Evolutionary conservation across 768 basidiomycete species (phyloP).

Genomic region (Tylopilus subfusipes): DNA sequence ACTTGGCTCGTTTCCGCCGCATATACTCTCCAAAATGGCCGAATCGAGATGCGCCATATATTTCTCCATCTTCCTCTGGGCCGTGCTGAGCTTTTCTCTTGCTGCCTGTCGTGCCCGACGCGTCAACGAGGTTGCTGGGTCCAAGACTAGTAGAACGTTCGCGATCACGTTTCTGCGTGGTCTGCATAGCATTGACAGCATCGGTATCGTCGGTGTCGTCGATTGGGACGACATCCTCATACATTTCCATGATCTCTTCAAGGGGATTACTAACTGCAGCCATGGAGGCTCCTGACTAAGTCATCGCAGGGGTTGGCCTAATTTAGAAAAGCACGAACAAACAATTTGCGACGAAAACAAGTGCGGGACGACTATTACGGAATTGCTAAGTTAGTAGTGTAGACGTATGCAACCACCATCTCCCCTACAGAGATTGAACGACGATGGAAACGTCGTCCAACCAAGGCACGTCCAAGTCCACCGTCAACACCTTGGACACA

Average conservation of each 20-base stretch:
- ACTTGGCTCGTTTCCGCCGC: conserved; percentile 84
- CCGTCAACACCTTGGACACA: conserved; percentile 57
- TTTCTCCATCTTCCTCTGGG: conserved; percentile 38
- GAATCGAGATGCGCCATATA: conserved; percentile 77
- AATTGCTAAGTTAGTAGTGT: not conserved
- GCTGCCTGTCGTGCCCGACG: conserved; percentile 2
- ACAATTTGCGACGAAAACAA: not conserved
- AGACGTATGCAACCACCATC: not conserved
- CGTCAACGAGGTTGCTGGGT: not conserved
- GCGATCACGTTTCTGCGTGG: conserved; percentile 39
- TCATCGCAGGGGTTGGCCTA: not conserved
- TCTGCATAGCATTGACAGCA: conserved; percentile 22
- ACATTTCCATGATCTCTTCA: conserved; percentile 35
- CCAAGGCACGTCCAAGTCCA: conserved; percentile 65
- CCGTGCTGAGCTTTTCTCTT: conserved; percentile 18
- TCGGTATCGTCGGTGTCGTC: conserved; percentile 18
- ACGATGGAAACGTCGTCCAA: conserved; percentile 67
- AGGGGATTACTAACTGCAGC: not conserved
- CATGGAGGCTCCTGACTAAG: conserved; percentile 10
- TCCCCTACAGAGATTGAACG: conserved; percentile 50
- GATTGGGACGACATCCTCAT: conserved; percentile 5
- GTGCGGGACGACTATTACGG: not conserved
- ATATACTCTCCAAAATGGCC: conserved; percentile 88
- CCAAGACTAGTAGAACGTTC: conserved; percentile 22
- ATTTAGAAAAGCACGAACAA: conserved; percentile 12